phyloP scores from a whole-genome alignment of 257 asterid genomes.

The Cynanchum wilfordii region DNA sequence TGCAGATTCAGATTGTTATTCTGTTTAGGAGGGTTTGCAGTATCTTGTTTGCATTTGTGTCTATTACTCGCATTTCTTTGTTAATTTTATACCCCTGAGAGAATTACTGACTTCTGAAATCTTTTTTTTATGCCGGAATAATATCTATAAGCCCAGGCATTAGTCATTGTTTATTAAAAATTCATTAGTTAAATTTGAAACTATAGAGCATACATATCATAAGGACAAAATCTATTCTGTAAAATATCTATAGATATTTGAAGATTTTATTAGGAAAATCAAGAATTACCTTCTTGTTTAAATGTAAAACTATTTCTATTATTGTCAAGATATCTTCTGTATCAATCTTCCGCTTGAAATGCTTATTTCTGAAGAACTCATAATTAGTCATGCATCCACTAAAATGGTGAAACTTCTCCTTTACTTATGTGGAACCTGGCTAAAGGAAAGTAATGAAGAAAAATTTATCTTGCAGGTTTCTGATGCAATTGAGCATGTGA shows the following conservation, averaged over 20 bases:
- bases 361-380: neutral
- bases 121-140: neutral
- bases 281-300: neutral
- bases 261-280: neutral
- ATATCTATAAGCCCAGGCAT: neutral
- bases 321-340: neutral
- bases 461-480: neutral
- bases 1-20: neutral
- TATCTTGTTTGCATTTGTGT: constrained; percentile 5
- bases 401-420: neutral
- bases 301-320: too few species aligned
- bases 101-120: neutral
- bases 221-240: neutral
- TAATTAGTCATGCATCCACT: neutral
- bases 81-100: neutral
- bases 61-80: neutral
- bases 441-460: neutral
- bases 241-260: neutral
- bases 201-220: neutral
- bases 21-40: neutral
- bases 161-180: too few species aligned
- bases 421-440: neutral
- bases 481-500: constrained; percentile 1
- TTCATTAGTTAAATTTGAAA: neutral
- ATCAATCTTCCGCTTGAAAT: neutral